Base-by-base conservation (phyloP, 345 rosid genomes). In the Syzygium aqueum region DNA sequence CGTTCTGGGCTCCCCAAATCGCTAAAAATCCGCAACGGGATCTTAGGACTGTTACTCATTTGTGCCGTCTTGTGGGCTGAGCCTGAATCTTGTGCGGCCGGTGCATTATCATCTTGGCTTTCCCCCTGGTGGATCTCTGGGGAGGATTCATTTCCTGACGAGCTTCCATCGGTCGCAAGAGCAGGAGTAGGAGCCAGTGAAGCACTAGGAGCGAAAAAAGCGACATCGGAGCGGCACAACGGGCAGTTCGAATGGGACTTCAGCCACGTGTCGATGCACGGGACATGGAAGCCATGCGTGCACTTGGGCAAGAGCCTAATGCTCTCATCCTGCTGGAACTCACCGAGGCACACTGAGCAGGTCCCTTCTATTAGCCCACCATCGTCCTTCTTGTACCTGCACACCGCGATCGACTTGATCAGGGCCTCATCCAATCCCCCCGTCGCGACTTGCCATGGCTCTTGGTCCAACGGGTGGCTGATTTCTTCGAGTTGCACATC, bases 231-330 rank as follows among this genome's bases (percentile, higher is more conserved):
- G 3, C 99, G 98, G 85, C 99, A 96, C 84, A 97, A 85, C 2
- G 99, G 99, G 91, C 99, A 97, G 84, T 93, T 96, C 6, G 98
- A 93, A 88, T 97, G 99, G 89, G 96, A 94, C 80, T 84, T 91
- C 11, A 97, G 99, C 98, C 99, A 97, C 9, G 94, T 92, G 90
- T 97, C 99, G 78, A 97, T 95, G 90, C 99, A 97, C 30, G 89
- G 91, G 5, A 96, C 94, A 84, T 96, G 99, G 86, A 96, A 96
- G 86, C 92, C 94, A 88, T 97, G 99, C 85, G 92, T 92, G 59
- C 99, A 97, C 86, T 92, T 96, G 17, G 99, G 99, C 91, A 96
- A 90, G 49, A 97, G 92, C 93, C 99, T 95, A 43, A 97, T 43
- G 90, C 89, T 91, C 87, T 96, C 98, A 11, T 92, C 95, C 87